Conservation (phyloP, 345 rosid species). For the Cardamine resedifolia region DNA sequence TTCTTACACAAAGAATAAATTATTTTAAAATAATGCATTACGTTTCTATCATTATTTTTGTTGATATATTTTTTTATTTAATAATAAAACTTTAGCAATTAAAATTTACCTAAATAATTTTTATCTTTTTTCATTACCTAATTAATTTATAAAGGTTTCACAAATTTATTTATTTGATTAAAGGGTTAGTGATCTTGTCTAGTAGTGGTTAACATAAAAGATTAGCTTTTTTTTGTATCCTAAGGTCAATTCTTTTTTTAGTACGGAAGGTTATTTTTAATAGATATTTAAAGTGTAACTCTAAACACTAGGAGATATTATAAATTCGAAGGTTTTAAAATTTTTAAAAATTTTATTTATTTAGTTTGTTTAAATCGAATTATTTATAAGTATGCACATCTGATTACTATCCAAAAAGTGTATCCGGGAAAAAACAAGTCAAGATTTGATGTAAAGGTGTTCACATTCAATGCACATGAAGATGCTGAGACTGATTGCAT, state of each 20-base stretch:
- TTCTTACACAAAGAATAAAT: too few species aligned
- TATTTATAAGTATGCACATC: neutral
- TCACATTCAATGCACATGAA: slow-evolving; percentile 27
- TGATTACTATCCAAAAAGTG: slow-evolving; percentile 17
- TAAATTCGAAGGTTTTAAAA: too few species aligned
- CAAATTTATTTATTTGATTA: neutral
- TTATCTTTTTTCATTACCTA: neutral
- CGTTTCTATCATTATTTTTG: neutral
- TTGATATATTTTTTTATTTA: neutral
- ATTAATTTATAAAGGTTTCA: neutral
- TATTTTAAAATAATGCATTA: too few species aligned
- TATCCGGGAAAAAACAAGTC: slow-evolving; percentile 3
- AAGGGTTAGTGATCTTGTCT: neutral
- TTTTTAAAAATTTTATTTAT: too few species aligned
- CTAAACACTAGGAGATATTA: too few species aligned
- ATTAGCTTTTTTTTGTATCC: too few species aligned
- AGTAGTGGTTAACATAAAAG: too few species aligned
- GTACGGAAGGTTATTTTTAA: too few species aligned
- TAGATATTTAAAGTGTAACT: too few species aligned
- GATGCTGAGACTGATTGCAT: neutral
- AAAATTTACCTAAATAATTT: neutral
- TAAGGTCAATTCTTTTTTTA: too few species aligned
- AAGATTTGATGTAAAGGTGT: slow-evolving; percentile 13
- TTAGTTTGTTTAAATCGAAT: too few species aligned
- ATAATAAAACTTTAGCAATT: neutral